phyloP scores from a whole-genome alignment of 768 basidiomycete species.

The Arthromyces matolae region DNA sequence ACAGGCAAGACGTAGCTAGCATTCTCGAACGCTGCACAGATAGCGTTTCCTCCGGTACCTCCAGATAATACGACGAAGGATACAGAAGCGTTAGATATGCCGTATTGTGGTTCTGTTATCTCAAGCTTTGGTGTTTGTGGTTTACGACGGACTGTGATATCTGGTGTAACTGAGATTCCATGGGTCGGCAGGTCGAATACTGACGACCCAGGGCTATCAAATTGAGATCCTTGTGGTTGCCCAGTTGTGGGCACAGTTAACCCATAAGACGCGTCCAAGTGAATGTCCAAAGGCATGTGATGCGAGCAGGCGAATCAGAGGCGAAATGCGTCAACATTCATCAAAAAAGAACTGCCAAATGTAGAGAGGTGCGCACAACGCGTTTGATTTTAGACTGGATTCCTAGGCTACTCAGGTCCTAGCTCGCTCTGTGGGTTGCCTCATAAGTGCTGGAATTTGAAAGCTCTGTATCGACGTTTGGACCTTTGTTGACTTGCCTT shows the following conservation, averaged over 20 bases:
- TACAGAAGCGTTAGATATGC: slow-evolving; percentile 12
- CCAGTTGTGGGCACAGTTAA: slow-evolving; percentile 8
- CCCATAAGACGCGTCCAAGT: slow-evolving; percentile 13
- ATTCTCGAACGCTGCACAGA: slow-evolving; percentile 77
- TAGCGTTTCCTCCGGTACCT: slow-evolving; percentile 91
- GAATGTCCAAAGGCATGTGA: slow-evolving; percentile 10
- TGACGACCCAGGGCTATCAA: slow-evolving; percentile 65
- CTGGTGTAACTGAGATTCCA: slow-evolving; percentile 2
- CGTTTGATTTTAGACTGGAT: no score
- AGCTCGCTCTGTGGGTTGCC: neutral
- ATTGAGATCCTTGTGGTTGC: slow-evolving; percentile 7
- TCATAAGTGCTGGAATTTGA: slow-evolving; percentile 1
- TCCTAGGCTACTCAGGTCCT: neutral
- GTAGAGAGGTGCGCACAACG: no score
- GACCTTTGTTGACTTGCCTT: slow-evolving; percentile 41
- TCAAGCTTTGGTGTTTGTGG: slow-evolving; percentile 4
- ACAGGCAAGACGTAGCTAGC: slow-evolving; percentile 88
- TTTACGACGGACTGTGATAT: slow-evolving; percentile 6
- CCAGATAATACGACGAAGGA: slow-evolving; percentile 82
- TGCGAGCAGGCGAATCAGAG: no score
- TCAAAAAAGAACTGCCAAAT: no score
- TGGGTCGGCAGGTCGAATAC: slow-evolving; percentile 71
- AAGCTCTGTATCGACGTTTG: slow-evolving; percentile 38
- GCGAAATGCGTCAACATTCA: neutral
- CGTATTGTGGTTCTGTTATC: slow-evolving; percentile 1